phyloP scores from a whole-genome alignment of 768 basidiomycete species.

The Psilocybe sp. region DNA sequence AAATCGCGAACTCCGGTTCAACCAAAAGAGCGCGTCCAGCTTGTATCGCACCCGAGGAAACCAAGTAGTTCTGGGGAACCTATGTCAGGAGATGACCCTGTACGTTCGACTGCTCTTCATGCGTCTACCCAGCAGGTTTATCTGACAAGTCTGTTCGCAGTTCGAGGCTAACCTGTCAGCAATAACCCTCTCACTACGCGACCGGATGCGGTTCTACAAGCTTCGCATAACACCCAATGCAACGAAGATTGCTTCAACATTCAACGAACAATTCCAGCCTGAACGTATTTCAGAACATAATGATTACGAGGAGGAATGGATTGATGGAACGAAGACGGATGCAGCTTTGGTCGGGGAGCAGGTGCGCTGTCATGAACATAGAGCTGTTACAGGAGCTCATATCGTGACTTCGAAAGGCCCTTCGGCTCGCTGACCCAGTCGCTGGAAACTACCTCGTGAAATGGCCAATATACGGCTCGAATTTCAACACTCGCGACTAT shows the following conservation, averaged over 20 bases:
- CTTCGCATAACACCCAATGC: constrained; percentile 72
- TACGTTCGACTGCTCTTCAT: constrained; percentile 26
- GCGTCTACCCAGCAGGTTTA: neutral
- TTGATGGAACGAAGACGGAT: constrained; percentile 46
- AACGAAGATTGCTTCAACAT: constrained; percentile 66
- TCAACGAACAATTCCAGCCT: constrained; percentile 81
- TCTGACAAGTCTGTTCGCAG: constrained; percentile 28
- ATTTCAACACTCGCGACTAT: constrained; percentile 84
- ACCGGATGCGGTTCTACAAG: constrained; percentile 86
- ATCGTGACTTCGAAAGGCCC: constrained; percentile 43
- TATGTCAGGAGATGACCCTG: constrained; percentile 49
- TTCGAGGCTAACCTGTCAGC: constrained; percentile 76
- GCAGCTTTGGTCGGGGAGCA: constrained; percentile 70
- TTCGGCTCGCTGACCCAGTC: constrained; percentile 67
- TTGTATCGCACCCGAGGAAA: constrained; percentile 54
- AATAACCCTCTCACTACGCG: constrained; percentile 69
- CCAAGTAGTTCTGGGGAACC: constrained; percentile 17
- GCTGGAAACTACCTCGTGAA: constrained; percentile 68
- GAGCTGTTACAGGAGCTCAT: neutral
- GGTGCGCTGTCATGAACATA: constrained; percentile 30
- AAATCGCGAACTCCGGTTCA: constrained; percentile 48
- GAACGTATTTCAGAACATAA: constrained; percentile 84
- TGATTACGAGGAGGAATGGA: constrained; percentile 87
- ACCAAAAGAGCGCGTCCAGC: constrained; percentile 40
- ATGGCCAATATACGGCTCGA: constrained; percentile 80